Conservation (phyloP, 306 rosid genomes). For the Trichosanthes cucumerina region DNA sequence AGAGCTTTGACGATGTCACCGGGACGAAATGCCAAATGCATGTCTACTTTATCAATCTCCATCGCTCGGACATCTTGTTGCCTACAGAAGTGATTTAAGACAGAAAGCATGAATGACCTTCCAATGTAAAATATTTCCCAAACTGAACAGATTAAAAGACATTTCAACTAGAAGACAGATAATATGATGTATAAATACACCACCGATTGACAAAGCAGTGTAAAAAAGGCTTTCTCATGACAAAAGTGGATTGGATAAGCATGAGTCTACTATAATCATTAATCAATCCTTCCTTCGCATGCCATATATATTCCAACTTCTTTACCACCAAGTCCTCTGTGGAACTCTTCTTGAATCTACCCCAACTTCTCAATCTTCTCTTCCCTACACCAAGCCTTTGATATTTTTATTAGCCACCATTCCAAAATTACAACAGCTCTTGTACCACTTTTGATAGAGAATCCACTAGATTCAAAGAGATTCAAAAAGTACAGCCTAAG, state of each 20-base stretch:
- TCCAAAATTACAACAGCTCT: not conserved
- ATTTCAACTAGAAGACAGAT: not conserved
- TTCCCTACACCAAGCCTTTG: not conserved
- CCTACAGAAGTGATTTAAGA: slow-evolving; percentile 21
- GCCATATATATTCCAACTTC: not conserved
- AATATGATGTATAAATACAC: not conserved
- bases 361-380: not conserved
- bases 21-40: slow-evolving; percentile 57
- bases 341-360: not conserved
- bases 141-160: not conserved
- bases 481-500: not conserved
- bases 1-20: slow-evolving; percentile 77
- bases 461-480: not conserved
- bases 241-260: not conserved
- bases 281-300: not conserved
- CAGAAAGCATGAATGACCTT: not conserved
- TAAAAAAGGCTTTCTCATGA: not conserved
- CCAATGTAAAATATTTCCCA: not conserved
- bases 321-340: not conserved
- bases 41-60: slow-evolving; percentile 93
- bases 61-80: slow-evolving; percentile 95
- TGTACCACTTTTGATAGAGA: not conserved
- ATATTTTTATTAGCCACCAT: not conserved
- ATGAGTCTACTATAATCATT: not conserved
- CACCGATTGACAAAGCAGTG: not conserved